phyloP scores from a whole-genome alignment of 192 early-diverging fungal genomes.

The Coemansia sp. region DNA sequence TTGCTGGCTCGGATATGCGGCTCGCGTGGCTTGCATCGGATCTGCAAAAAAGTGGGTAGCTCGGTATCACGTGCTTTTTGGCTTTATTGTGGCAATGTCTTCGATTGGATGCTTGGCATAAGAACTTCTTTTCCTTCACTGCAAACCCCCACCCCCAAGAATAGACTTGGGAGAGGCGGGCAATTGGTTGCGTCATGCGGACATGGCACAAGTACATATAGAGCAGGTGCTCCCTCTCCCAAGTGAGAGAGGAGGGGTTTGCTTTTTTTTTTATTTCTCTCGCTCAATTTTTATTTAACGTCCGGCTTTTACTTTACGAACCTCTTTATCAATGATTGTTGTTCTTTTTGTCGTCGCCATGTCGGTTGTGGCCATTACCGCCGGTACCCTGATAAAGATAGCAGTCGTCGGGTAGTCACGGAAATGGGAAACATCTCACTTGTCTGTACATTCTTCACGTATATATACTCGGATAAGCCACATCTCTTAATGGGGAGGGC shows the following conservation, averaged over 20 bases:
- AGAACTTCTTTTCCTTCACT: background rate
- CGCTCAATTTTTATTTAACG: background rate
- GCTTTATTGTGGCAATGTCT: background rate
- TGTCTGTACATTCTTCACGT: background rate
- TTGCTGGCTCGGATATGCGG: background rate
- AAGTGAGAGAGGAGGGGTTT: background rate
- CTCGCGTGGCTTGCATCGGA: background rate
- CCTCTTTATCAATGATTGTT: constrained; percentile 38
- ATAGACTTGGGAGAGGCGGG: background rate
- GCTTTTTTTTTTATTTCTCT: background rate
- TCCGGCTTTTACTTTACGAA: background rate
- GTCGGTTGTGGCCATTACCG: constrained; percentile 35
- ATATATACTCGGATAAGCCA: background rate
- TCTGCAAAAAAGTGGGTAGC: background rate
- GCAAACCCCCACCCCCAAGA: too few relatives aligned
- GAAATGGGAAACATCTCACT: too few relatives aligned
- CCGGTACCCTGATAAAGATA: constrained; percentile 39
- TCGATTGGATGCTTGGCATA: background rate
- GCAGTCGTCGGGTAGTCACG: constrained; percentile 25
- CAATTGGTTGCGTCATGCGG: background rate
- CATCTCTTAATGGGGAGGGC: background rate
- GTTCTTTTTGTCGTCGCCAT: constrained; percentile 37
- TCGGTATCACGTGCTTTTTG: background rate
- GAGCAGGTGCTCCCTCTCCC: background rate
- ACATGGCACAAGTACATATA: background rate